Evolutionary conservation across 1,284 basidiomycete genomes (phyloP), one percentile per base, ranked within the genome.

Genomic region (Stygiomarasmius scandens): DNA sequence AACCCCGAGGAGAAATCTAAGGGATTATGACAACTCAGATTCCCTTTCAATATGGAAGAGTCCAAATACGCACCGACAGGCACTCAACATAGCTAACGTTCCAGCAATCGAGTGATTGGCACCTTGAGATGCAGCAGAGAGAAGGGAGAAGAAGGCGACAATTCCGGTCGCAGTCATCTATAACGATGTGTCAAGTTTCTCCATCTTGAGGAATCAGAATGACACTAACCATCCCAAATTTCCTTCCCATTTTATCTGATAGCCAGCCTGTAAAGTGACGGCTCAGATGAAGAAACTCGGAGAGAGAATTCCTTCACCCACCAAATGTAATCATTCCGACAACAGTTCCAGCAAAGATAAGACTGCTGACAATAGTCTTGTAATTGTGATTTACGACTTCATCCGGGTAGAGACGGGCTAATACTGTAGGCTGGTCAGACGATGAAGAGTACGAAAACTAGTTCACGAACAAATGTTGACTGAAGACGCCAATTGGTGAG

Each of bases 191-290:
- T 11, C 49, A 38, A 22, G 63, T 81, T 63, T 61, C 89, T 86
- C n/a, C n/a, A n/a, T n/a, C n/a, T n/a, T n/a, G n/a, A n/a, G n/a
- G n/a, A n/a, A n/a, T n/a, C n/a, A 34, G 32, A 34, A 34, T 14
- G 32, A n/a, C n/a, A n/a, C n/a, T n/a, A 6, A 41, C 38, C 93
- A 94, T 95, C 57, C 93, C 92, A 65, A 88, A 89, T 68, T 96
- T 96, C 54, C 95, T 85, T 8, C 95, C 95, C 56, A 95, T 66
- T 69, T 90, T 91, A 71, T 97, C 95, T 8, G 90, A 92, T 56
- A 95, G 74, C 68, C 86, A 93, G 23, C 79, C 79, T 78, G 27
- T 27, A 44, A 46, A 43, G 44, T n/a, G 54, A 20, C n/a, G 34
- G 6, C 9, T 41, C n/a, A 22, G 34, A 49, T 16, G 22, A 48